phyloP scores from a whole-genome alignment of 768 basidiomycete species.

The Russula compacta region DNA sequence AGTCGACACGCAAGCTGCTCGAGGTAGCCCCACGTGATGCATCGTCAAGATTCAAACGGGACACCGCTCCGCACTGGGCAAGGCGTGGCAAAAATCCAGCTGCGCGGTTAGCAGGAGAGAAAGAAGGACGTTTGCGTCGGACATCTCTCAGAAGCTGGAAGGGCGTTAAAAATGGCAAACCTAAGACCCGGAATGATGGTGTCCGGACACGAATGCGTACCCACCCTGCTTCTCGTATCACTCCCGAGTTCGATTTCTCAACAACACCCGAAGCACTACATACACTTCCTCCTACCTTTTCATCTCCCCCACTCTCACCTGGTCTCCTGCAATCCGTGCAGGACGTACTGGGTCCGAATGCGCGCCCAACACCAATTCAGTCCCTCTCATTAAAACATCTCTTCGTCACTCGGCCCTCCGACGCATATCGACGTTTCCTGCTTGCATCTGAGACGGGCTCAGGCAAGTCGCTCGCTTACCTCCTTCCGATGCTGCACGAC shows the following conservation, averaged over 20 bases:
- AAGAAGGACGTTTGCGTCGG: not conserved
- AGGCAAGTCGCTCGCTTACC: slow-evolving; percentile 86
- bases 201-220: not conserved
- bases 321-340: slow-evolving; percentile 51
- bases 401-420: slow-evolving; percentile 31
- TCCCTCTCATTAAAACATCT: slow-evolving; percentile 61
- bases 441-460: slow-evolving; percentile 88
- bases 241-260: slow-evolving; percentile 32
- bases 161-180: not conserved
- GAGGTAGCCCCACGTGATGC: slow-evolving; percentile 14
- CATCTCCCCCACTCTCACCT: slow-evolving; percentile 60
- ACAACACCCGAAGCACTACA: slow-evolving; percentile 20
- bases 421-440: slow-evolving; percentile 42
- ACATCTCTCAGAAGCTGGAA: not conserved
- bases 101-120: not conserved
- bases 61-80: not conserved
- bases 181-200: not conserved
- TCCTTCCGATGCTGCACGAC: slow-evolving; percentile 72
- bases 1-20: slow-evolving; percentile 9
- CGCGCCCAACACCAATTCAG: slow-evolving; percentile 72
- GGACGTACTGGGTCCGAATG: slow-evolving; percentile 46
- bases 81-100: not conserved
- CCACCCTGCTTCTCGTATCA: slow-evolving; percentile 13
- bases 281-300: slow-evolving; percentile 37
- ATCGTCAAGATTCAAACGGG: slow-evolving; percentile 1